Evolutionary conservation across 768 basidiomycete genomes (phyloP).

Genomic region (Lentinula guzmanii): DNA sequence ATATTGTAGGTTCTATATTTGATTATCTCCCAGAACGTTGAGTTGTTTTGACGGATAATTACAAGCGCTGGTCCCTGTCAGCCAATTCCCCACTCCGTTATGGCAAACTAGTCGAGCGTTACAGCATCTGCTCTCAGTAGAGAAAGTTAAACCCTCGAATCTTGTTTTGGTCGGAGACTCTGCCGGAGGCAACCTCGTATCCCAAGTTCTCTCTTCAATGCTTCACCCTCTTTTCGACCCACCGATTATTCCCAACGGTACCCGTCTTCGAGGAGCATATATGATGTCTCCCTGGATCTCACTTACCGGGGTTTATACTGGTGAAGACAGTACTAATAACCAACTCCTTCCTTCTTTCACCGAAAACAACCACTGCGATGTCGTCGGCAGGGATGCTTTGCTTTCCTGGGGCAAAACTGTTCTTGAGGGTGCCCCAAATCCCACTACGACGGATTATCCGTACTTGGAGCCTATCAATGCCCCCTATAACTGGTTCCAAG

Average conservation of each 20-base stretch:
- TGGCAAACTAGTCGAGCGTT: slow-evolving; percentile 15
- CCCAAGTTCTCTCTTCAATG: slow-evolving; percentile 14
- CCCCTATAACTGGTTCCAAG: slow-evolving; percentile 28
- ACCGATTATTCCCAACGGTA: slow-evolving; percentile 8
- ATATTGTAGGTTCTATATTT: slow-evolving; percentile 5
- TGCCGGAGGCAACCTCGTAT: slow-evolving; percentile 14
- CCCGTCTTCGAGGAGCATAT: slow-evolving; percentile 24
- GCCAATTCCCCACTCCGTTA: slow-evolving; percentile 13
- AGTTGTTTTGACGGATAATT: neutral
- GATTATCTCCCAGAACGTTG: neutral
- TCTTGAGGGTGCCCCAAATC: slow-evolving; percentile 19
- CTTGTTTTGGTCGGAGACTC: slow-evolving; percentile 16
- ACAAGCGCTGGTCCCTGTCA: slow-evolving; percentile 11
- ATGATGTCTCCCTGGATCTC: slow-evolving; percentile 28
- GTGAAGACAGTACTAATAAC: neutral
- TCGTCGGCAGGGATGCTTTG: slow-evolving; percentile 12
- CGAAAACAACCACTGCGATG: slow-evolving; percentile 21
- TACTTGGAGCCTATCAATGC: slow-evolving; percentile 26
- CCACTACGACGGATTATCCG: slow-evolving; percentile 6
- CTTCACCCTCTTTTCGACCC: slow-evolving; percentile 12
- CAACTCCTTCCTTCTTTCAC: slow-evolving; percentile 10
- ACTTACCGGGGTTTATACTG: slow-evolving; percentile 7
- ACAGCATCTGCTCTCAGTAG: slow-evolving; percentile 8
- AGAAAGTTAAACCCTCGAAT: slow-evolving; percentile 11
- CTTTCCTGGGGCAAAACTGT: slow-evolving; percentile 13